Evolutionary conservation across 306 rosid genomes (phyloP).

Genomic region (Neltuma alba): DNA sequence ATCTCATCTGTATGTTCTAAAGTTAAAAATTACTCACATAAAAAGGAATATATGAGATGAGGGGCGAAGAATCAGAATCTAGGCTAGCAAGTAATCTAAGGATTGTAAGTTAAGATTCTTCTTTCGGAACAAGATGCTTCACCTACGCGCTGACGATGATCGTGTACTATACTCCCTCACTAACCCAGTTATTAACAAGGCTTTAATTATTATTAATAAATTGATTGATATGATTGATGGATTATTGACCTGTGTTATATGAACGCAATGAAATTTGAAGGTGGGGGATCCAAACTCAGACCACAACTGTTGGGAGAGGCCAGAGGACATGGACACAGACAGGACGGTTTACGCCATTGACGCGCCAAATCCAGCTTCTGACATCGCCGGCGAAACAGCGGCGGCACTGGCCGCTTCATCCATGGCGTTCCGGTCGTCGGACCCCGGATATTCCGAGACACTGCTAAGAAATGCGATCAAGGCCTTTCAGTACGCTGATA

Average conservation of each 20-base stretch:
- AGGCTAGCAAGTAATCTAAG: neutral
- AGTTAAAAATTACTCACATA: too few relatives aligned
- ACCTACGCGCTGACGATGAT: neutral
- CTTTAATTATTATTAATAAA: neutral
- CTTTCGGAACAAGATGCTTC: neutral
- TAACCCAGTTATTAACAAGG: neutral
- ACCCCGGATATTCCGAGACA: slow-evolving; percentile 70
- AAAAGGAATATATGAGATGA: too few relatives aligned
- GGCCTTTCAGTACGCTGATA: slow-evolving; percentile 80
- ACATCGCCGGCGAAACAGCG: slow-evolving; percentile 85
- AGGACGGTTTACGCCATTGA: slow-evolving; percentile 83
- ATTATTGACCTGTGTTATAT: neutral
- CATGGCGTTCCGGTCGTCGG: slow-evolving; percentile 71
- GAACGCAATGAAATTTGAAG: slow-evolving; percentile 35
- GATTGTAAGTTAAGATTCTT: neutral
- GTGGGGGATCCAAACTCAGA: slow-evolving; percentile 86
- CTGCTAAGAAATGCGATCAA: slow-evolving; percentile 66
- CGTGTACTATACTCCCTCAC: neutral
- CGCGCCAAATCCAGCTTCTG: slow-evolving; percentile 86
- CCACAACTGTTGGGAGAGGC: slow-evolving; percentile 91
- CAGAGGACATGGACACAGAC: slow-evolving; percentile 91
- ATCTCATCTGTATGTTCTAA: neutral
- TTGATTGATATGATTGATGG: neutral
- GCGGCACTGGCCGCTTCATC: slow-evolving; percentile 87
- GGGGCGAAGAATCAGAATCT: too few relatives aligned